Evolutionary conservation across 2,329 filamentous ascomycete genomes (phyloP), one percentile per base, ranked within the genome.

Genomic region (Fusarium foetens): DNA sequence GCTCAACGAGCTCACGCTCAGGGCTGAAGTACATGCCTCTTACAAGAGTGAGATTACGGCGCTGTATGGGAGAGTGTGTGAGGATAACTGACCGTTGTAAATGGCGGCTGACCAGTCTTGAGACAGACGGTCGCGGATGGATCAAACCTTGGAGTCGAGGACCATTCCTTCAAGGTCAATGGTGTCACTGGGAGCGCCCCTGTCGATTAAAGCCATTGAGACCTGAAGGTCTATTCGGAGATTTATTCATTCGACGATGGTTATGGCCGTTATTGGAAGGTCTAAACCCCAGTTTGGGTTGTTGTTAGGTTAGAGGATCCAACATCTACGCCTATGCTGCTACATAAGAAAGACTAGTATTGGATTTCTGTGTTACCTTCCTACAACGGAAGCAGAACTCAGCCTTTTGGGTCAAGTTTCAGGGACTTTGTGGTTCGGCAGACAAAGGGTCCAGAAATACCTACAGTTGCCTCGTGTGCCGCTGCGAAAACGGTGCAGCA

Each of bases 1-100:
- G 86, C 83, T 94, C 84, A 60, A 89, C 79, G 72, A 89, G 87
- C 79, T 89, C 87, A 3, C 79, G 75, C 73, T 82, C 79, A 36
- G 87, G 88, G 29, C 83, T 87, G 79, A 90, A 90, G 75, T 81
- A 82, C 78, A 88, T 84, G 72, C 43, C 33, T 63, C 14, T 48
- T 36, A 9, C 16, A 14, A 17, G 23, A 27, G 35, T 48, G 17
- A 48, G 53, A 31, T 27, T 21, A 8, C 4, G 16, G 9, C 23
- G 23, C 19, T 60, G 14, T 7, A 46, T 5, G 21, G 21, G 23
- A 42, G 16, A 21, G 21, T 29, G 27, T 21, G 6, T 11, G 5
- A 23, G 16, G 12, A 59, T 60, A 21, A 27, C 42, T 64, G 33
- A 54, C 42, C 60, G 29, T 64, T 73, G 52, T 63, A 74, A 41